Evolutionary conservation across 805 yeast species (phyloP), one percentile per base, ranked within the genome.

Genomic region (Tetrapisispora arboricola): DNA sequence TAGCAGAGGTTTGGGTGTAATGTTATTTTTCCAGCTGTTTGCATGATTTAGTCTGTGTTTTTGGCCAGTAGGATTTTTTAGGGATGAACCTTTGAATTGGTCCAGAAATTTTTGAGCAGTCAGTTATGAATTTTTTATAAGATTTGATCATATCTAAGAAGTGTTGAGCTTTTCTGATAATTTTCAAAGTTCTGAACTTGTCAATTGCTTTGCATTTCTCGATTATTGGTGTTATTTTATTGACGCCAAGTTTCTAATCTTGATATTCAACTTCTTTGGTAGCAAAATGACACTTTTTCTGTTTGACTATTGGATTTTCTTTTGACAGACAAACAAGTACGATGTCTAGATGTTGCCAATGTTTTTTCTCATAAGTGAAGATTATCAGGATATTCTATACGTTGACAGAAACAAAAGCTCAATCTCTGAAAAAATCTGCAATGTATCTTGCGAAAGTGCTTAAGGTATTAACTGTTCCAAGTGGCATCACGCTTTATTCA

Each of bases 401-500:
- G 26, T 49, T 50, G 13, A 44, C 49, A 25, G 19, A 17, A 1
- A 44, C 49, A 35, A 42, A 45, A 10, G 26, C 13, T 18, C 43
- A 17, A 18, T 39, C 47, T 9, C 49, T 40, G 39, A 49, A 46
- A 2, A 49, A 13, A 19, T 44, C 49, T n/a, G 51, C 41, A 52
- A 50, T 50, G 30, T 46, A 46, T 3, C 50, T 20, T 6, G 47
- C 41, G 34, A 52, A 50, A 1, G 53, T 49, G 16, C 43, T 37
- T 5, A 51, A 51, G 3, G 51, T 49, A 28, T 49, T 48, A 3
- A 36, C 38, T 9, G 44, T 24, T 3, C 54, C 54, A 38, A 52
- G 42, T 1, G 49, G 53, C 53, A 51, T 48, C 2, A 45, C 53
- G 16, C 34, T 40, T 21, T 43, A 48, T 29, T 44, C 43, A 18